phyloP scores from a whole-genome alignment of 116 monocot species.

The Dioscorea cayenensis region DNA sequence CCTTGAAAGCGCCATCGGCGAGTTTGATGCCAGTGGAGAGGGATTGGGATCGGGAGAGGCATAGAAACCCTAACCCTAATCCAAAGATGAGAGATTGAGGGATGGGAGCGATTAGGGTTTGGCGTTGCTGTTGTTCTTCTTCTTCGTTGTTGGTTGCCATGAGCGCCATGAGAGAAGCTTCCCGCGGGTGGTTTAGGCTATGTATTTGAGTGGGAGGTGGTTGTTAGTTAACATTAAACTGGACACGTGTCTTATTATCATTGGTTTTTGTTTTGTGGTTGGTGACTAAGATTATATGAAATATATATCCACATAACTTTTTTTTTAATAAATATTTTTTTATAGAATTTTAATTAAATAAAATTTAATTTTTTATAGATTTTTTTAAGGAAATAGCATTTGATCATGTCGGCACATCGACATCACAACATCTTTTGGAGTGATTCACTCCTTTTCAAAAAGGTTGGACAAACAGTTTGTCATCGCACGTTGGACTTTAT shows the following conservation, averaged over 20 bases:
- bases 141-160: neutral
- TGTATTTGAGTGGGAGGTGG: neutral
- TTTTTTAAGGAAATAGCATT: no score
- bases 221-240: neutral
- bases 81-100: neutral
- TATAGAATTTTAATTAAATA: no score
- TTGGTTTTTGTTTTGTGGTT: neutral
- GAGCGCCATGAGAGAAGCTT: neutral
- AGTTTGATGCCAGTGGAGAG: slow-evolving; percentile 39
- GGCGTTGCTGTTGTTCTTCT: neutral
- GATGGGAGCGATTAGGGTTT: neutral
- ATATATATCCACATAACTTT: no score
- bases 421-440: no score
- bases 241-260: neutral
- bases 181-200: neutral
- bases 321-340: no score
- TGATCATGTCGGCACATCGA: no score
- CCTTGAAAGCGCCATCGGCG: slow-evolving; percentile 41
- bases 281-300: no score
- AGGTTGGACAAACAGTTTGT: no score
- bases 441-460: no score
- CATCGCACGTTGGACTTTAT: no score
- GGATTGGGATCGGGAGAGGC: slow-evolving; percentile 10
- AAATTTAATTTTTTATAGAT: no score
- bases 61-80: slow-evolving; percentile 5